A percentile compares a stretch with the other conserved stretches of the same genome.
phyloP scores from a whole-genome alignment of 1,139 yeast genomes.

The Suhomyces guaymorum region DNA sequence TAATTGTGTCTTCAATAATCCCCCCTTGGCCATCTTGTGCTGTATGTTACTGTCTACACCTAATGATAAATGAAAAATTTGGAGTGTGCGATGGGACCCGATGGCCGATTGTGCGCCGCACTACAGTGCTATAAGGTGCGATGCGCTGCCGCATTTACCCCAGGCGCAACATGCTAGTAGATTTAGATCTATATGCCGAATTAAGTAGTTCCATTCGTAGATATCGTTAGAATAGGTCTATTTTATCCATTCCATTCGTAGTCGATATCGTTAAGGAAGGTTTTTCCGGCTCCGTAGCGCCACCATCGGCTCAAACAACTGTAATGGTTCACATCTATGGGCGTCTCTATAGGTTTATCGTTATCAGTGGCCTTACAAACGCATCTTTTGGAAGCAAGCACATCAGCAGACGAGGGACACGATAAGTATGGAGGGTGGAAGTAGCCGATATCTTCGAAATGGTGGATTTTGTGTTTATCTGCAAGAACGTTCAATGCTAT shows the following conservation, averaged over 20 bases:
- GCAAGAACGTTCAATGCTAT: slow-evolving; percentile 69
- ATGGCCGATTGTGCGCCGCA: slow-evolving; percentile 9
- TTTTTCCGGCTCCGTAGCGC: slow-evolving; percentile 65
- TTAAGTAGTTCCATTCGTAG: no score
- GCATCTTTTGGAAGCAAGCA: slow-evolving; percentile 63
- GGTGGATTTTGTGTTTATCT: slow-evolving; percentile 70
- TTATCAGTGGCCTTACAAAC: slow-evolving; percentile 52
- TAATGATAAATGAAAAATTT: slow-evolving; percentile 9
- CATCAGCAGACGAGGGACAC: slow-evolving; percentile 65
- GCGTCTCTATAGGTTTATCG: slow-evolving; percentile 35
- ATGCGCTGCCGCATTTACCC: slow-evolving; percentile 4
- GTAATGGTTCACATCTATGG: slow-evolving; percentile 59
- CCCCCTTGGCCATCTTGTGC: slow-evolving; percentile 35
- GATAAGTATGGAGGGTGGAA: slow-evolving; percentile 78
- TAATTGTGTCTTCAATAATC: slow-evolving; percentile 38
- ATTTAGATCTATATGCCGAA: no score
- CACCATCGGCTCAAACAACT: slow-evolving; percentile 89
- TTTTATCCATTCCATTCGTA: slow-evolving; percentile 12
- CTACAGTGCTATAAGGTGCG: slow-evolving; percentile 3
- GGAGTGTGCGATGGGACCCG: slow-evolving; percentile 12
- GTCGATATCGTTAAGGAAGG: slow-evolving; percentile 42
- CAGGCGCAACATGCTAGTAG: no score
- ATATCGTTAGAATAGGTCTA: no score
- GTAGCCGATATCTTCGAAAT: slow-evolving; percentile 91
- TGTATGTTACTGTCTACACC: slow-evolving; percentile 5